phyloP scores from a whole-genome alignment of 805 yeast genomes.

The Starmerella vitae region DNA sequence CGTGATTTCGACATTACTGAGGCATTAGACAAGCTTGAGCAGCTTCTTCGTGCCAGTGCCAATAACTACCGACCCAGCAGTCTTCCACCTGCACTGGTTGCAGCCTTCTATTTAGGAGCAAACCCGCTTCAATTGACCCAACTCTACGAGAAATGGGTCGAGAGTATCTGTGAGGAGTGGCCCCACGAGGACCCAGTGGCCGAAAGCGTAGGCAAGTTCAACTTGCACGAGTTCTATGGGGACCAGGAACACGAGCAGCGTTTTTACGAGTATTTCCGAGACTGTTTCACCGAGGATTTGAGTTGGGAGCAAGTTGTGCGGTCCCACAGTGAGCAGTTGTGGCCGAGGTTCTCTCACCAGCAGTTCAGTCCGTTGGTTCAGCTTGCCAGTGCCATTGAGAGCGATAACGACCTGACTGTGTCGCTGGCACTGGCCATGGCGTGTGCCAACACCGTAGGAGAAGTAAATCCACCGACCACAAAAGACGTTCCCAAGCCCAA shows the following conservation, averaged over 20 bases:
- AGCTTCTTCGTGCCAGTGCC: slow-evolving; percentile 17
- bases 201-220: slow-evolving; percentile 26
- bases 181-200: slow-evolving; percentile 31
- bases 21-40: slow-evolving; percentile 14
- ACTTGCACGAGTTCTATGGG: slow-evolving; percentile 26
- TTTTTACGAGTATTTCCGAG: slow-evolving; percentile 30
- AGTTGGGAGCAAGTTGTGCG: slow-evolving; percentile 27
- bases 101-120: slow-evolving; percentile 30
- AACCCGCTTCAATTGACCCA: slow-evolving; percentile 22
- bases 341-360: slow-evolving; percentile 20
- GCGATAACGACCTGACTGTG: slow-evolving; percentile 27
- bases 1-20: slow-evolving; percentile 5
- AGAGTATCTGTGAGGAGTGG: slow-evolving; percentile 24
- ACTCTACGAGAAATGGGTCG: slow-evolving; percentile 24
- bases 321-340: slow-evolving; percentile 19
- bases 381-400: slow-evolving; percentile 28
- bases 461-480: not conserved
- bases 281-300: slow-evolving; percentile 25
- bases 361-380: slow-evolving; percentile 27
- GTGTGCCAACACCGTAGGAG: slow-evolving; percentile 11
- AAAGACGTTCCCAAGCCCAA: not conserved
- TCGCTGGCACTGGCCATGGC: slow-evolving; percentile 27
- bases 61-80: slow-evolving; percentile 8
- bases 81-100: slow-evolving; percentile 20
- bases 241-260: slow-evolving; percentile 26